These are phyloP conservation scores for Fusarium newnesense DNA, from an alignment of 2,329 filamentous ascomycete species.

Conservation along the genomic window DNA sequence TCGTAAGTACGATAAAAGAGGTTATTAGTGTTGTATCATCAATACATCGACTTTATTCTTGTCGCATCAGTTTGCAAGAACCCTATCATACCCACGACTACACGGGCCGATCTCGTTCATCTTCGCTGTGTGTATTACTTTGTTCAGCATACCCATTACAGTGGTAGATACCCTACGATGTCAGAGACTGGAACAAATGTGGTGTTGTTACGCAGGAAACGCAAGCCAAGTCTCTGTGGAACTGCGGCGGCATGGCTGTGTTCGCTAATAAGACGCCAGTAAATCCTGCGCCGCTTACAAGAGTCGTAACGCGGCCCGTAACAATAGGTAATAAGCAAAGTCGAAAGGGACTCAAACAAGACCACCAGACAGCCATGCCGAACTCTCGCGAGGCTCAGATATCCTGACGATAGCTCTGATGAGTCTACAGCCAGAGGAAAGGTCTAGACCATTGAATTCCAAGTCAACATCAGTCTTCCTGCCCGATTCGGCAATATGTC, in stretches of 20 bases:
- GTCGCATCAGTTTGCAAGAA: constrained; percentile 16
- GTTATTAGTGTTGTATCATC: constrained; percentile 3
- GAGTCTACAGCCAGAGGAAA: background rate
- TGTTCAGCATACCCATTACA: background rate
- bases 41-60: constrained; percentile 3
- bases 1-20: constrained; percentile 21
- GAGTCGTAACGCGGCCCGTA: background rate
- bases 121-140: background rate
- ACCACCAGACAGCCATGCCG: background rate
- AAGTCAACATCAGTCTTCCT: constrained; percentile 34
- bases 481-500: constrained; percentile 33
- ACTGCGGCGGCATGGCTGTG: constrained; percentile 32
- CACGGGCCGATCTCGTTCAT: constrained; percentile 5
- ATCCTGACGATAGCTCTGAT: constrained; percentile 13
- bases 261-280: constrained; percentile 30
- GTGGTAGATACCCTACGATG: constrained; percentile 15
- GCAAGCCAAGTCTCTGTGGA: constrained; percentile 32
- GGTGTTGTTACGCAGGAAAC: constrained; percentile 32
- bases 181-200: constrained; percentile 27
- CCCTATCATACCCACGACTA: constrained; percentile 1
- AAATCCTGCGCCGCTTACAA: constrained; percentile 15
- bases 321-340: background rate
- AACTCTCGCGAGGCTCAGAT: background rate
- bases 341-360: background rate
- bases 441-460: constrained; percentile 39